Evolutionary conservation across 768 basidiomycete genomes (phyloP).

Genomic region (Chalciporus piperatus): DNA sequence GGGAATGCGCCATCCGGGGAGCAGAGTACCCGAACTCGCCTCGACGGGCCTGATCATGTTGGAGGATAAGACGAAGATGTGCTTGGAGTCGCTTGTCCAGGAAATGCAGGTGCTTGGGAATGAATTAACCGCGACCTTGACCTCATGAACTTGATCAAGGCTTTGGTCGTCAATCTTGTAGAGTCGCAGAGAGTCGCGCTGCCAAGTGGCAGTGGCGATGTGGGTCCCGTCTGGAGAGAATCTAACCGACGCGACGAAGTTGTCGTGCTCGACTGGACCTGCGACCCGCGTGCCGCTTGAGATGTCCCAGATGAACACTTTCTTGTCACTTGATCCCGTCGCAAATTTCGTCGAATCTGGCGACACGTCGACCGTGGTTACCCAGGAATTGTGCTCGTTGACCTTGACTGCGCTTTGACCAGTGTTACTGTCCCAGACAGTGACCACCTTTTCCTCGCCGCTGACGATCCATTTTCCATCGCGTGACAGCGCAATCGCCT

Average conservation of each 20-base stretch:
- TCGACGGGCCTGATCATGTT: neutral
- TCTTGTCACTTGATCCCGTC: neutral
- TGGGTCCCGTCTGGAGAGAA: neutral
- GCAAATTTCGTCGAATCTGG: slow-evolving; percentile 2
- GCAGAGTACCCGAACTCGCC: neutral
- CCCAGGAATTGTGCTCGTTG: neutral
- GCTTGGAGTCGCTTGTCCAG: neutral
- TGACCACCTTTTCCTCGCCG: neutral
- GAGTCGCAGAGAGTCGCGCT: neutral
- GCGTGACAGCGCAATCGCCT: neutral
- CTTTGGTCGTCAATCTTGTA: neutral
- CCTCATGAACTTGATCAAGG: neutral
- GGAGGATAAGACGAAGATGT: neutral
- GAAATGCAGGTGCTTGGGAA: neutral
- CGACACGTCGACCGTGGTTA: neutral
- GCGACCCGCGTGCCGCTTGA: neutral
- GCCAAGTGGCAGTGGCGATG: neutral
- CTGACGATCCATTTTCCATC: neutral
- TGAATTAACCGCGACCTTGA: neutral
- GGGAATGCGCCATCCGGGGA: neutral
- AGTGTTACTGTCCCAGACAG: neutral
- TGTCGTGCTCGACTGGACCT: slow-evolving; percentile 1
- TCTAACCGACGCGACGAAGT: neutral
- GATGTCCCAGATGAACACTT: neutral
- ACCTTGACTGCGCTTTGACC: neutral